A percentile compares a stretch with the other conserved stretches of the same genome.
phyloP scores from a whole-genome alignment of 306 rosid species.

The Vachellia collinsii region DNA sequence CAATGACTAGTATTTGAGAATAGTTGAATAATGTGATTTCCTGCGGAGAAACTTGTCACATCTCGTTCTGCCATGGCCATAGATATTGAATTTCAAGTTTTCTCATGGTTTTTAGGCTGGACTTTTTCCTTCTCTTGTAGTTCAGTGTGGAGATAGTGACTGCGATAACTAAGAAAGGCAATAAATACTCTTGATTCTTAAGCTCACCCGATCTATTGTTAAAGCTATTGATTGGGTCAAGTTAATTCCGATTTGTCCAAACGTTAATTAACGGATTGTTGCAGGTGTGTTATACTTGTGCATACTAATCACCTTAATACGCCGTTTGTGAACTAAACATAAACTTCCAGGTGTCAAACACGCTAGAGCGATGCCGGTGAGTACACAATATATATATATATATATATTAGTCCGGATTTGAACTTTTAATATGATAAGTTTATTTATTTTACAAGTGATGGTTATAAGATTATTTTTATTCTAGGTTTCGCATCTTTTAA shows the following conservation, averaged over 20 bases:
- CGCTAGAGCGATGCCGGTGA: neutral
- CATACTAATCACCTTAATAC: neutral
- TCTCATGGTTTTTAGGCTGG: conserved; percentile 28
- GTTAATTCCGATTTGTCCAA: neutral
- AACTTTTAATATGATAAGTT: no score
- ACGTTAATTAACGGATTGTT: neutral
- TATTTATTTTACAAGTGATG: no score
- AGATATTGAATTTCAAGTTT: conserved; percentile 29
- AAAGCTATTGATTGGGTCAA: neutral
- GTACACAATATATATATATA: no score
- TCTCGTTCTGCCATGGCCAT: conserved; percentile 20
- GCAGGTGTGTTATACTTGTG: neutral
- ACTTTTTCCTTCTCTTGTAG: conserved; percentile 17
- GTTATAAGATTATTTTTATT: no score
- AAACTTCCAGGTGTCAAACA: neutral
- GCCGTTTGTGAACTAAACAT: neutral
- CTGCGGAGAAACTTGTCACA: conserved; percentile 33
- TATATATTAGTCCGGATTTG: neutral
- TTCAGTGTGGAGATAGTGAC: neutral
- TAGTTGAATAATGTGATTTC: conserved; percentile 40
- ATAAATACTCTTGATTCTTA: neutral
- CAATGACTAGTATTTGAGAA: conserved; percentile 31
- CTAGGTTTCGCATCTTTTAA: no score
- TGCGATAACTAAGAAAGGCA: neutral
- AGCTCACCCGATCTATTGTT: neutral